Base-by-base conservation (phyloP, 78 protist genomes). In the Bodo saltans region DNA sequence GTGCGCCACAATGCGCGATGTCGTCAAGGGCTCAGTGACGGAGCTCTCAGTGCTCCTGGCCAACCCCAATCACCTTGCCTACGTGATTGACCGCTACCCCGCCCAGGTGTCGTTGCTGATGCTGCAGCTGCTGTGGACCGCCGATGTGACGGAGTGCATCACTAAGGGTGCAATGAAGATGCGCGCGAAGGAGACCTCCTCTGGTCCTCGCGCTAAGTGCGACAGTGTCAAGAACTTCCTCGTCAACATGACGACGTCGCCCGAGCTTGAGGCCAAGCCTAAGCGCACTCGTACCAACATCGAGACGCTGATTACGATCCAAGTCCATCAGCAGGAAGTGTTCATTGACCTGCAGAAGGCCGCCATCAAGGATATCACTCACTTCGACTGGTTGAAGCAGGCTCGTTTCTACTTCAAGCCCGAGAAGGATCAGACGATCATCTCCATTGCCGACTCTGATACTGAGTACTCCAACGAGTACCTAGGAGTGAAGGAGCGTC, bases 311-410 rank as follows among this genome's bases (percentile, higher is more conserved):
- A 83, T 95, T 74, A 90, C 94, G n/a, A 87, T 95, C 42, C 93
- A 91, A 33, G 95, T 93, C 42, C 98, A 95, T 75, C 96, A 95
- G 79, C 78, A 86, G 33, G 95, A 94, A 35, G 86, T 92, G 30
- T 86, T 74, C 33, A 85, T 82, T 25, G 79, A 79, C 25, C 71
- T 42, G 68, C 72, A 32, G 70, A 53, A 27, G 68, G n/a, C n/a
- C n/a, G 30, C 68, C 42, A 72, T 92, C 39, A 1, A 52, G 40
- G 68, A 47, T 40, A 52, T 87, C 11, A 29, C 0, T 2, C 93
- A 94, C 80, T 94, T 94, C 74, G 94, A 89, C 79, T 94, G 97
- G 97, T 74, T 78, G 72, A 86, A 83, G 85, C 97, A 94, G 75
- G 74, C 89, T 8, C 83, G 95, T n/a, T 89, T 85, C 88, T 91